Base-by-base conservation (phyloP, 371 early-diverging fungal species). In the Gilbertella persicaria region DNA sequence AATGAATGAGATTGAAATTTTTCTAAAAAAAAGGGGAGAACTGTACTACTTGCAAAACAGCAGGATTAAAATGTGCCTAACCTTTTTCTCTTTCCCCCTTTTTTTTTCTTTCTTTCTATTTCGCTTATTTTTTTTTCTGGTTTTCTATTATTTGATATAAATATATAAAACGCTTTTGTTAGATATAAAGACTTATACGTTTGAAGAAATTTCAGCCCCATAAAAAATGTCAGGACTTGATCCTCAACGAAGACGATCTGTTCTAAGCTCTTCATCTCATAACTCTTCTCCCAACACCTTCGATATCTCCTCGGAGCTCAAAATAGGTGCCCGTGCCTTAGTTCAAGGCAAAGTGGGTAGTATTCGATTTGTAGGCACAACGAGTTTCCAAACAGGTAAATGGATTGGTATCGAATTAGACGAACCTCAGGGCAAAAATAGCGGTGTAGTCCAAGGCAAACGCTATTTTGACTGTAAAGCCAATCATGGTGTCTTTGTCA, bases 401-500 rank as follows among this genome's bases (percentile, higher is more conserved):
- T 94, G 93, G 93, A 80, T 85, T 43, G 93, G 94, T 29, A 69
- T 92, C 28, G 90, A 89, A 42, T 70, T 91, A 8, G 89, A 89
- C 69, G 72, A 78, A 19, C 70, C 84, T 0, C 68, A 53, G 14
- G 94, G 94, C 4, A 94, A 91, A 57, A 91, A 94, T 64, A 76
- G 85, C 45, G 93, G 93, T 29, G 77, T 85, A 0, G 91, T 92
- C 40, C 75, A 87, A 33, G 90, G 88, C 36, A 79, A 73, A 45
- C 81, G 89, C 0, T 95, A 95, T 73, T 95, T 94, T 78, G 85
- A 88, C 5, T 91, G 92, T 53, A 69, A 58, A 51, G 61, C 81
- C 9, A 65, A 74, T 7, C 82, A 86, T 65, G 96, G 94, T 49
- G 80, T 94, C n/a, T 95, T 95, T 81, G 88, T 91, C 24, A 71